phyloP scores from a whole-genome alignment of 2,329 filamentous ascomycete species.

The Drechslerella coelobrocha region DNA sequence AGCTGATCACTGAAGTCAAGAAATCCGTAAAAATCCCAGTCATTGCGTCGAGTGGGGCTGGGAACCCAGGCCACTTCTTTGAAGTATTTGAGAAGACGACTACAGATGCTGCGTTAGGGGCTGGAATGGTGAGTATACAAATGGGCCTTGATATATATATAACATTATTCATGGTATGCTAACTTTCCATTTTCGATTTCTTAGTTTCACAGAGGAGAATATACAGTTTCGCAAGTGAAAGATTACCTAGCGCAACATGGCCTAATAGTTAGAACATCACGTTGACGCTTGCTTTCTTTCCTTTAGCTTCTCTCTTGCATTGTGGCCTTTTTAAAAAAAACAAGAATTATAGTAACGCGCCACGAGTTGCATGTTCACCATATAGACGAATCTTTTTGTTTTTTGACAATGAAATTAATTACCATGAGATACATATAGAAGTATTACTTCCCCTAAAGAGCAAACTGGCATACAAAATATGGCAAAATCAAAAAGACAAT shows the following conservation, averaged over 20 bases:
- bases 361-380: too few relatives aligned
- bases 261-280: constrained; percentile 70
- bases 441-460: too few relatives aligned
- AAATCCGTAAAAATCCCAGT: constrained; percentile 86
- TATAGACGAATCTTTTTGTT: too few relatives aligned
- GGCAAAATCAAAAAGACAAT: too few relatives aligned
- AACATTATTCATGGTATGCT: neutral
- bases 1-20: constrained; percentile 89
- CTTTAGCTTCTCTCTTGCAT: too few relatives aligned
- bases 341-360: too few relatives aligned
- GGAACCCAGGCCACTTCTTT: constrained; percentile 82
- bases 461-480: too few relatives aligned
- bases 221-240: constrained; percentile 93
- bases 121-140: constrained; percentile 77
- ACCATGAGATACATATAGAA: too few relatives aligned
- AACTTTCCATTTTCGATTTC: neutral
- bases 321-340: too few relatives aligned
- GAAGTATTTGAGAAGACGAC: constrained; percentile 86
- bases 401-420: too few relatives aligned
- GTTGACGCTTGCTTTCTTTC: too few relatives aligned
- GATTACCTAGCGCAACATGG: constrained; percentile 75
- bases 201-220: constrained; percentile 92
- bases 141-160: too few relatives aligned
- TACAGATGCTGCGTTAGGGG: constrained; percentile 91
- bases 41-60: constrained; percentile 91